Evolutionary conservation across 1,284 basidiomycete species (phyloP).

Genomic region (Agroathelia rolfsii): DNA sequence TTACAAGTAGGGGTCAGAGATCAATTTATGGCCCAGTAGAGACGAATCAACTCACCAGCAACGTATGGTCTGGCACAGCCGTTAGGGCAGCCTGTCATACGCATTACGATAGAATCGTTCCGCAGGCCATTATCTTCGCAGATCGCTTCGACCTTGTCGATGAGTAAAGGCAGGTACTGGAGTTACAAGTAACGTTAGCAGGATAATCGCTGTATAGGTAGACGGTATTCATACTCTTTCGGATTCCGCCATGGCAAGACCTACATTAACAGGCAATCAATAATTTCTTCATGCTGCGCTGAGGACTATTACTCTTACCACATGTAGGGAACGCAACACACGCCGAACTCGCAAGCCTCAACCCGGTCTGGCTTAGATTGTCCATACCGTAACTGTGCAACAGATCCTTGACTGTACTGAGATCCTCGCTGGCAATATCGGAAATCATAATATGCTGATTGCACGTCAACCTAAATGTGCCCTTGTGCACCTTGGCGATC

Average conservation of each 20-base stretch:
- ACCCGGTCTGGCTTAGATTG: conserved; percentile 72
- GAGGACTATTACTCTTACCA: conserved; percentile 35
- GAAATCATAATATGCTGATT: conserved; percentile 94
- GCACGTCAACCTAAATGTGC: conserved; percentile 83
- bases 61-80: conserved; percentile 93
- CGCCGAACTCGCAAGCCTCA: conserved; percentile 83
- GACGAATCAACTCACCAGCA: conserved; percentile 43
- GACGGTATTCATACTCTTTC: conserved; percentile 50
- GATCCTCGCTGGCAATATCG: conserved; percentile 67
- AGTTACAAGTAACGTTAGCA: conserved; percentile 7
- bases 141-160: conserved; percentile 93
- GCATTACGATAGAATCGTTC: conserved; percentile 93
- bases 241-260: conserved; percentile 92
- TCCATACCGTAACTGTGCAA: conserved; percentile 87
- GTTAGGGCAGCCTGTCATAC: conserved; percentile 96
- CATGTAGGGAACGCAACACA: conserved; percentile 99
- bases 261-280: conserved; percentile 23
- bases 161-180: conserved; percentile 91
- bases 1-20: no score
- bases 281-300: neutral
- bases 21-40: no score
- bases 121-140: conserved; percentile 89
- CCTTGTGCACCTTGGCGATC: conserved; percentile 91
- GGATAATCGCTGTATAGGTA: conserved; percentile 1
- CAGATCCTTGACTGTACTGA: conserved; percentile 71